Percentiles rank a stretch among this genome's conserved stretches.
These are phyloP conservation scores for Ascochyta viciae-villosae DNA, from an alignment of 2,329 filamentous ascomycete genomes.

Conservation along the genomic window DNA sequence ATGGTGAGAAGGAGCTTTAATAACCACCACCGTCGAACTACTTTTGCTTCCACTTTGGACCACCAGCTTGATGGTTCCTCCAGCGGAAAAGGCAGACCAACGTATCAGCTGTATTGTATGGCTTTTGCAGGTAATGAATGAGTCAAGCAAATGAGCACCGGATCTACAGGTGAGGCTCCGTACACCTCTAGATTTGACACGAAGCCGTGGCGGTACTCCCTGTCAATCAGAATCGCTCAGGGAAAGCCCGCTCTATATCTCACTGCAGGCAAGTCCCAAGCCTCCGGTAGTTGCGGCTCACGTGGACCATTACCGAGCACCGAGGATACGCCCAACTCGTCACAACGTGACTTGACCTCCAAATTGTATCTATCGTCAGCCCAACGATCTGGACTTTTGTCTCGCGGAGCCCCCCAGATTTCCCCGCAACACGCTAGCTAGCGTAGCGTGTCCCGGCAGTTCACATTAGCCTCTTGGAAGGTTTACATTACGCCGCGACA, in stretches of 20 bases:
- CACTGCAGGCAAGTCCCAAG: background rate
- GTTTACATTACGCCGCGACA: conserved; percentile 1
- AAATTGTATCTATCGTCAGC: background rate
- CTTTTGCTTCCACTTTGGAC: background rate
- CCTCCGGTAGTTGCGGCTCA: background rate
- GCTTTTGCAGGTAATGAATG: no score
- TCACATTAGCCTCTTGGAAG: conserved; percentile 9
- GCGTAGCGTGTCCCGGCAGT: conserved; percentile 10
- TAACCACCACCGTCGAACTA: background rate
- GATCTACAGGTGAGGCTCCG: background rate
- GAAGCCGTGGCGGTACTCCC: background rate
- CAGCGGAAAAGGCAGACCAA: background rate
- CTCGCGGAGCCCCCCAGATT: conserved; percentile 3
- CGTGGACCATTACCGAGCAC: conserved; percentile 12
- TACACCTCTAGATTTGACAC: background rate
- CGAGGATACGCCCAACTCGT: background rate
- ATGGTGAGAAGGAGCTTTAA: background rate
- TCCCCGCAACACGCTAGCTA: conserved; percentile 7
- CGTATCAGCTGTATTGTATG: no score
- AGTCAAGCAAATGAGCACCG: background rate
- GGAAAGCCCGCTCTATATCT: background rate
- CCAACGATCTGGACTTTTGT: conserved; percentile 3
- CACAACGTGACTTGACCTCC: background rate
- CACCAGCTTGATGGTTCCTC: background rate
- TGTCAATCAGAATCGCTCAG: background rate